These are phyloP conservation scores for Wickerhamomyces hampshirensis DNA, from an alignment of 805 yeast genomes.

Conservation along the genomic window DNA sequence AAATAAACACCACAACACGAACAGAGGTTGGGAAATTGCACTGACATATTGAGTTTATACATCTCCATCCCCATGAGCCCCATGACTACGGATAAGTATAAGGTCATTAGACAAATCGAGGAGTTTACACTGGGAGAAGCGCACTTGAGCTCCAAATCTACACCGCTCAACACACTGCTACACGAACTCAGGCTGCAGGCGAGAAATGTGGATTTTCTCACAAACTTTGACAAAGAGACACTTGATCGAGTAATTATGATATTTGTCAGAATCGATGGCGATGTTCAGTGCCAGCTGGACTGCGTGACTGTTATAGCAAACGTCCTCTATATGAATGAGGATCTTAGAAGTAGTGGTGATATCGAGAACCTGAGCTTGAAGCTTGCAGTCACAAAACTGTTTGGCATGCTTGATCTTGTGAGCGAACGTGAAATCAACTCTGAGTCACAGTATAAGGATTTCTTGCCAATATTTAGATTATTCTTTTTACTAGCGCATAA, in stretches of 20 bases:
- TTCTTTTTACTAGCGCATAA: constrained; percentile 21
- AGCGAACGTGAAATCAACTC: constrained; percentile 24
- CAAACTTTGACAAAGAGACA: constrained; percentile 7
- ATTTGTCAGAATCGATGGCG: constrained; percentile 4
- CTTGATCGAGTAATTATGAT: constrained; percentile 11
- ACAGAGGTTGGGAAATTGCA: neutral
- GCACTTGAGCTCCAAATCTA: constrained; percentile 1
- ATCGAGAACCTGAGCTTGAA: constrained; percentile 1
- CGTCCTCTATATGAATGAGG: constrained; percentile 15
- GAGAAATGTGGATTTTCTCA: constrained; percentile 13
- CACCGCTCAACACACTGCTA: constrained; percentile 9
- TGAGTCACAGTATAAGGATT: constrained; percentile 20
- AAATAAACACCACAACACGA: neutral
- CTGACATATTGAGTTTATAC: neutral
- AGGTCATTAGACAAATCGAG: constrained; percentile 2
- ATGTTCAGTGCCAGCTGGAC: constrained; percentile 16
- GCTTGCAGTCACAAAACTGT: constrained; percentile 12
- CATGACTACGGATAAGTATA: neutral
- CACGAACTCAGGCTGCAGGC: constrained; percentile 12
- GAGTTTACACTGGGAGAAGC: constrained; percentile 3
- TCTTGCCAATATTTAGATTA: constrained; percentile 24
- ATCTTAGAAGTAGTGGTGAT: constrained; percentile 9
- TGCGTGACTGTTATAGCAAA: constrained; percentile 20
- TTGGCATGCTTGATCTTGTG: constrained; percentile 15
- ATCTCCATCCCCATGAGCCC: neutral